phyloP scores from a whole-genome alignment of 2,329 filamentous ascomycete species.

The Diaporthe citriasiana region DNA sequence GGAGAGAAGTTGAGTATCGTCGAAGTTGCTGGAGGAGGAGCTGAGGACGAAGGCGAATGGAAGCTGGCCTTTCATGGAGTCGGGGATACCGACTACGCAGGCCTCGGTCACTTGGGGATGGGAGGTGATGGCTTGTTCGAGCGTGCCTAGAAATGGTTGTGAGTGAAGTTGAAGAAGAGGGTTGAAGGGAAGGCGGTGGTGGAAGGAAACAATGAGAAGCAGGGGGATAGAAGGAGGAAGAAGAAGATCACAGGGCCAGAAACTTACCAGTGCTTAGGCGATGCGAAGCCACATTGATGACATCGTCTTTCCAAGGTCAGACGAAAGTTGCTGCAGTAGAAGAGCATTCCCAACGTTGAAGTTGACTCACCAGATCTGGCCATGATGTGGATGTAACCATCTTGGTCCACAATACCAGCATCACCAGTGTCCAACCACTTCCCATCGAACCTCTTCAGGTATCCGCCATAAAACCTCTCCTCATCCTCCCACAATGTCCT shows the following conservation, averaged over 20 bases:
- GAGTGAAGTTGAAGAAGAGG: background rate
- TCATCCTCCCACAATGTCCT: conserved; percentile 89
- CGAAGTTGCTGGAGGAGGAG: conserved; percentile 67
- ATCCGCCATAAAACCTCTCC: conserved; percentile 86
- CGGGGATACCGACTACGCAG: conserved; percentile 88
- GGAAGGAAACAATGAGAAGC: background rate
- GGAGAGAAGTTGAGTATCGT: conserved; percentile 58
- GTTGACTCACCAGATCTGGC: conserved; percentile 57
- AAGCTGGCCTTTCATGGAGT: conserved; percentile 88
- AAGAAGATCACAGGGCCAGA: too few relatives aligned
- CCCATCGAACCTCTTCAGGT: conserved; percentile 84
- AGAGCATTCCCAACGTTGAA: too few relatives aligned
- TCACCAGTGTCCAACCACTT: conserved; percentile 94
- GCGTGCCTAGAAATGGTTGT: conserved; percentile 70
- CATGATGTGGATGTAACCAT: conserved; percentile 77
- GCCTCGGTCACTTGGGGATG: conserved; percentile 86
- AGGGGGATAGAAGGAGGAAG: background rate
- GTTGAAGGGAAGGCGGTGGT: background rate
- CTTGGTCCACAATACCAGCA: conserved; percentile 85
- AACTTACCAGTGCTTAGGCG: conserved; percentile 84
- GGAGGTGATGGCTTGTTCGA: conserved; percentile 90
- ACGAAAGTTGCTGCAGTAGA: conserved; percentile 64
- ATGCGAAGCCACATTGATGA: conserved; percentile 96
- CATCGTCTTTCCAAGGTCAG: conserved; percentile 78
- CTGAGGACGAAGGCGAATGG: conserved; percentile 85